Evolutionary conservation across 139 green algal genomes (phyloP).

Genomic region (Pseudopediastrum boryanum): DNA sequence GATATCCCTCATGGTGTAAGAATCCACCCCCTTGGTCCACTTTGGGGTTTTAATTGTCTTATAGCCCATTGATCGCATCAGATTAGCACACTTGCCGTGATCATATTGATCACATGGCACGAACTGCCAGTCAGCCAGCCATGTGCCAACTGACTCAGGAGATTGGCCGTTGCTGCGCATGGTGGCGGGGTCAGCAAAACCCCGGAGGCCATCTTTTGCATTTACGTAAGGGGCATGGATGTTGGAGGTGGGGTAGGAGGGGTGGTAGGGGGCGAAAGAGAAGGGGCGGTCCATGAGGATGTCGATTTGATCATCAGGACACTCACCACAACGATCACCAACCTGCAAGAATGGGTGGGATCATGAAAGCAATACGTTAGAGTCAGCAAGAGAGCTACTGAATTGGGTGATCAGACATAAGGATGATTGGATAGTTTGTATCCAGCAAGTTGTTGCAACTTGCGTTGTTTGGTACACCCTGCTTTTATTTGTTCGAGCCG

Average conservation of each 20-base stretch:
- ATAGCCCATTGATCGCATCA: constrained; percentile 31
- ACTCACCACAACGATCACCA: constrained; percentile 35
- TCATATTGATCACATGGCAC: constrained; percentile 26
- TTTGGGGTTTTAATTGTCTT: constrained; percentile 8
- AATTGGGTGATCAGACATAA: background rate
- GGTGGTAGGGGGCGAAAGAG: constrained; percentile 32
- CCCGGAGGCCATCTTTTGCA: constrained; percentile 31
- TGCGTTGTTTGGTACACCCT: too few species aligned
- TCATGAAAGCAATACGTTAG: background rate
- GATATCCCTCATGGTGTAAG: constrained; percentile 19
- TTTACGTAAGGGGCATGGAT: constrained; percentile 22
- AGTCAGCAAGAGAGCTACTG: background rate
- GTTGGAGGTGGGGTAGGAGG: constrained; percentile 3
- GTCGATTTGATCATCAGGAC: constrained; percentile 41
- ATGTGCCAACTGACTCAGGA: constrained; percentile 30
- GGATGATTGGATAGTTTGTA: too few species aligned
- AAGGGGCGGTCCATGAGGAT: constrained; percentile 38
- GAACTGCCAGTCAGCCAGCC: constrained; percentile 37
- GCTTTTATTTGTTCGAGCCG: too few species aligned
- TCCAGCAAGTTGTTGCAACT: too few species aligned
- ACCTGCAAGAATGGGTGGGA: too few species aligned
- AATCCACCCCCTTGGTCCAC: constrained; percentile 8
- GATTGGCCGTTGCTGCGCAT: constrained; percentile 11
- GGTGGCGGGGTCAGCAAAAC: constrained; percentile 21
- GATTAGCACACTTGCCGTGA: constrained; percentile 17